These are phyloP conservation scores for Ceratobasidium sp. DNA, from an alignment of 1,284 basidiomycete species.

Conservation along the genomic window DNA sequence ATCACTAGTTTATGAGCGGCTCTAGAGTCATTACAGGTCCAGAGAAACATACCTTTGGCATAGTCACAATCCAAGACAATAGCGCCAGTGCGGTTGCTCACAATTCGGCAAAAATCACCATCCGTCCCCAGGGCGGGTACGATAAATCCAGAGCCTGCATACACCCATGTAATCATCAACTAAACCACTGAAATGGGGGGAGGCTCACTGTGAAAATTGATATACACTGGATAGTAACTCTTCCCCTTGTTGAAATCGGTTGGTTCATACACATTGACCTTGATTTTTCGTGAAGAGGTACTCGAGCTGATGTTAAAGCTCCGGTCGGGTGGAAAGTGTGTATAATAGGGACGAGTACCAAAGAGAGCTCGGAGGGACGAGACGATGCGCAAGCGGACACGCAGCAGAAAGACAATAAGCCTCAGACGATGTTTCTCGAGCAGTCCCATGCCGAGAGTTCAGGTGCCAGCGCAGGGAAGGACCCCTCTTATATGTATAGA, in stretches of 20 bases:
- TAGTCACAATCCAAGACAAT: conserved; percentile 43
- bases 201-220: conserved; percentile 43
- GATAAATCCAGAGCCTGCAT: conserved; percentile 37
- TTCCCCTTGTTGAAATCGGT: neutral
- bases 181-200: neutral
- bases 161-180: neutral
- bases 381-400: neutral
- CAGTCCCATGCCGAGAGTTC: neutral
- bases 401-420: conserved; percentile 1
- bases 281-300: neutral
- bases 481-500: neutral
- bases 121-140: conserved; percentile 25
- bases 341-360: conserved; percentile 10
- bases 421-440: neutral
- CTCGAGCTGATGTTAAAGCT: conserved; percentile 10
- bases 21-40: too few species aligned
- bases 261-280: conserved; percentile 17
- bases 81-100: conserved; percentile 30
- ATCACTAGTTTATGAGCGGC: too few species aligned
- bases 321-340: conserved; percentile 9
- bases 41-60: conserved; percentile 17
- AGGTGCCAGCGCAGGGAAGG: neutral
- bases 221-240: conserved; percentile 36
- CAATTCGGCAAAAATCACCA: conserved; percentile 33
- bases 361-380: conserved; percentile 2